phyloP scores from a whole-genome alignment of 2,329 filamentous ascomycete genomes.

The Pseudogymnoascus sp. region DNA sequence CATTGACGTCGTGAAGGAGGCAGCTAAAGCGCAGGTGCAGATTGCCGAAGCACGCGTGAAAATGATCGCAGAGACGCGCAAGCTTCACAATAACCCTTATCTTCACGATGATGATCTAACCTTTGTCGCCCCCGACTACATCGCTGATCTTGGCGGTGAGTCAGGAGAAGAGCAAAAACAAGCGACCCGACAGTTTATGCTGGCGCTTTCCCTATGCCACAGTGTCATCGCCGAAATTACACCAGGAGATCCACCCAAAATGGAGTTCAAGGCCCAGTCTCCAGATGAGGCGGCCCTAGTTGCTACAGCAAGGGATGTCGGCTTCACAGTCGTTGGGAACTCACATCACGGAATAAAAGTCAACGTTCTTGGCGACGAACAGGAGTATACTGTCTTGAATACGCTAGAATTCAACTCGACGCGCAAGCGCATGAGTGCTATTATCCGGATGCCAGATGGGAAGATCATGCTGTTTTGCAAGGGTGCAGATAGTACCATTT shows the following conservation, averaged over 20 bases:
- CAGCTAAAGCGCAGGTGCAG: conserved; percentile 62
- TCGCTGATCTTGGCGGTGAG: conserved; percentile 72
- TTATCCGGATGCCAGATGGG: conserved; percentile 88
- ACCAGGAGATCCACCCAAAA: conserved; percentile 82
- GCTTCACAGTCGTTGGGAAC: conserved; percentile 83
- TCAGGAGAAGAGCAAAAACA: conserved; percentile 69
- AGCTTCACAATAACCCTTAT: conserved; percentile 82
- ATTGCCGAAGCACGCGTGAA: conserved; percentile 71
- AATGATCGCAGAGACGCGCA: conserved; percentile 67
- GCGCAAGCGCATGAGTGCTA: conserved; percentile 95
- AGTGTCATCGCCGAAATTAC: conserved; percentile 88
- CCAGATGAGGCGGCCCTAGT: conserved; percentile 95
- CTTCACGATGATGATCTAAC: conserved; percentile 84
- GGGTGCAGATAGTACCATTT: conserved; percentile 95
- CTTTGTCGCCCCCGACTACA: conserved; percentile 85
- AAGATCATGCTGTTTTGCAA: conserved; percentile 92
- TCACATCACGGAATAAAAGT: conserved; percentile 74
- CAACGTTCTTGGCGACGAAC: conserved; percentile 81
- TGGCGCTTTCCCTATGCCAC: conserved; percentile 90
- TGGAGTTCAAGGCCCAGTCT: conserved; percentile 94
- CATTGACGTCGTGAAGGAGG: conserved; percentile 77
- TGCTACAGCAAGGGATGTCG: conserved; percentile 87
- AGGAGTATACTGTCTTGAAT: conserved; percentile 81
- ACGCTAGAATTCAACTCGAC: conserved; percentile 97
- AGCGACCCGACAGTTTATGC: conserved; percentile 86